Base-by-base conservation (phyloP, 164 flowering plant genomes). In the Euptelea pleiosperma region DNA sequence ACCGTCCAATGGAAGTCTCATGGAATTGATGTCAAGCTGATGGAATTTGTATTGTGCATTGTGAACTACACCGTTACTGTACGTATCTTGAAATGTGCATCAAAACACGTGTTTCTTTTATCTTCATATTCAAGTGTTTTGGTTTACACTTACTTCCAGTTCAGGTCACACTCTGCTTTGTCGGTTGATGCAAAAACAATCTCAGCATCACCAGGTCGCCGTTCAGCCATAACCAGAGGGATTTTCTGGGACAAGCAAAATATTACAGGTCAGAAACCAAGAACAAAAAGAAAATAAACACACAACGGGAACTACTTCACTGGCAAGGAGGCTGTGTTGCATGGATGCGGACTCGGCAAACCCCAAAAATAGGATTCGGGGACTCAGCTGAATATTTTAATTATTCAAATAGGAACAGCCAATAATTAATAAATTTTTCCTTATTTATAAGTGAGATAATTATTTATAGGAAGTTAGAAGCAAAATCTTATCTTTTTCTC, bases 171-270 rank as follows among this genome's bases (percentile, higher is more conserved):
- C 58, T 75, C 93, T 58, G 99, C 99, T 63, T 88, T 91, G 5
- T 71, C 80, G 15, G 91, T 91, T 48, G 92, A 82, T 35, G 87
- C 96, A 69, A 81, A 91, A 21, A 94, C 89, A 29, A 74, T 55
- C 75, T 87, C 97, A 33, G 96, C 93, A 85, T 94, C 99, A 39
- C 99, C 97, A 36, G 96, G 86, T 55, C 99, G 75, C 25, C 96
- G 71, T 19, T 73, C 90, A 72, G 91, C 83, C 73, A 70, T 81
- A 28, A 72, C 73, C 53, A 91, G 70, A 46, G 97, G 99, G 65
- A 94, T 88, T 87, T 87, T 83, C 99, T 91, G 82, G 19, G 50
- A 39, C 39, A 46, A 56, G 53, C 45, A 66, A 29, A 57, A 18
- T 2, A 39, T 21, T 40, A 49, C 58, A 34, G 21, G 7, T 57